Evolutionary conservation across 1,284 basidiomycete genomes (phyloP), one percentile per base, ranked within the genome.

Genomic region (Ustilago xerochloae): DNA sequence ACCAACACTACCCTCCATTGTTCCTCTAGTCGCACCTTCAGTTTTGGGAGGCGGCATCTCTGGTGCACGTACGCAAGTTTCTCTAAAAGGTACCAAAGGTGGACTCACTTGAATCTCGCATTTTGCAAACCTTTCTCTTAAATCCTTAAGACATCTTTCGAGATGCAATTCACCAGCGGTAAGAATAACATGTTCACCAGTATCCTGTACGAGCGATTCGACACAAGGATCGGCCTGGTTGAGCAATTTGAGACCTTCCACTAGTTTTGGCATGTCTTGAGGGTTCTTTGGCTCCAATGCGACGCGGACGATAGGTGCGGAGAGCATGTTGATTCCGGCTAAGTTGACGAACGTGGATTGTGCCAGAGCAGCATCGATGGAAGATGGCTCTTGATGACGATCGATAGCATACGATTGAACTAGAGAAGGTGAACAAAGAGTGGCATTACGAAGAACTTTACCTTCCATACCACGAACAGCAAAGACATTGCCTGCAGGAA

Each of bases 181-280:
- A 67, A 98, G 86, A 75, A 99, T 97, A 58, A 99, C 97, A 85
- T 97, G 93, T 85, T 99, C 97, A 39, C 97, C 97, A 0, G 94
- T 97, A 79, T 94, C 90, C 85, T 99, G 96, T 69, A 98, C 93
- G 83, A 97, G 92, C 0, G 93, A 95, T 84, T 99, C 94, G 16
- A 97, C 96, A 78, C 95, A 99, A 1, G 97, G 96, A 85, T 99
- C 97, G 5, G 95, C 91, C 84, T 98, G 95, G 80, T 92, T 93
- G 29, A 99, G 89, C 30, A 99, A 87, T 77, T 91, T 92, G 54
- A 99, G 86, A 0, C 97, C 97, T 53, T 89, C 89, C 33, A 98
- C 88, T 16, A 99, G 88, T 83, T 94, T 95, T 1, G 91, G 91
- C 90, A 99, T 92, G 82, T 99, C 93, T n/a, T 77, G 75, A 13